Evolutionary conservation across 2,329 filamentous ascomycete species (phyloP), one percentile per base, ranked within the genome.

Genomic region (Domatiomyces catenatus): DNA sequence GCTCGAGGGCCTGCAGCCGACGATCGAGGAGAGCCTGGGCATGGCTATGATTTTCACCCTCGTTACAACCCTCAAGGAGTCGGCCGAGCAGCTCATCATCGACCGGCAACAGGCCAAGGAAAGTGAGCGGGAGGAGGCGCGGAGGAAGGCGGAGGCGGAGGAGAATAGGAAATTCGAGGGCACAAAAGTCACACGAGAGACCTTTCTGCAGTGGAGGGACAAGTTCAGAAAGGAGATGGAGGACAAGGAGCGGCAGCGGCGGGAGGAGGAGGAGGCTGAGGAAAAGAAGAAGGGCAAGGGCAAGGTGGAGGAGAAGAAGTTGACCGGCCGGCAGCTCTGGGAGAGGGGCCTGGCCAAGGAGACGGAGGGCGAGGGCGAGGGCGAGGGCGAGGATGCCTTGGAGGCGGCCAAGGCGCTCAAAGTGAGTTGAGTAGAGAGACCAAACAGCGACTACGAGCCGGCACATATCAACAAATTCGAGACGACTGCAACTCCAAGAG

Each of bases 1-100:
- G 12, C 76, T 96, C 15, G 73, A 80, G 48, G 76, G 77, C 1
- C 72, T 96, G 10, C 67, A 79, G 42, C 80, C 83, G 15, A 85
- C 83, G 0, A 84, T 95, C 36, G 82, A 92, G 64, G 92, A 98
- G 67, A 96, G 89, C 59, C 70, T 96, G 53, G 92, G 92, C 55
- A 96, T 96, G 83, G 86, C 88, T 50, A 98, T 98, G 92, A 72
- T 98, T 1, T 98, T 96, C 68, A 87, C 90, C 0, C 72, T 98
- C 20, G 84, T 93, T 49, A 86, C 84, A 12, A 80, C 84, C 0
- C 71, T 98, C 53, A 96, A 95, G 65, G 92, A 98, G 52, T 75
- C 78, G 48, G 90, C 89, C n/a, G 92, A 98, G 71, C 75, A 81
- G 59, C 76, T 98, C 52, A 80, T 96, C 58, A 69, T 75, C 15